A percentile compares a stretch with the other conserved stretches of the same genome.
These are phyloP conservation scores for Pyrenochaeta sp. DNA, from an alignment of 2,329 filamentous ascomycete genomes.

Conservation along the genomic window DNA sequence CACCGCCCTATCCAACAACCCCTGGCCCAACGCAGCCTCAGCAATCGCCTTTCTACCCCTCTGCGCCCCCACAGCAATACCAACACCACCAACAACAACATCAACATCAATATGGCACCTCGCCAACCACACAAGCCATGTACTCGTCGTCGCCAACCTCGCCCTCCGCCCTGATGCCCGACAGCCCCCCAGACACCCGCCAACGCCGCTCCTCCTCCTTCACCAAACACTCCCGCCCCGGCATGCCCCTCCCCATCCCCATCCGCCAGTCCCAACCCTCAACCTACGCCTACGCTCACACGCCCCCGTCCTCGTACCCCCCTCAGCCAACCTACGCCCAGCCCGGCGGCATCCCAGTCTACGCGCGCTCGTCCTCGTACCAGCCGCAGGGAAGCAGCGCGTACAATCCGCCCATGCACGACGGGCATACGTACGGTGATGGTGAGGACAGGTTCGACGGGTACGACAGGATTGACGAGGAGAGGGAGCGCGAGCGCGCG, in stretches of 20 bases:
- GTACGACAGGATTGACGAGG: conserved; percentile 19
- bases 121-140: conserved; percentile 7
- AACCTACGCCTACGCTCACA: conserved; percentile 6
- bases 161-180: neutral
- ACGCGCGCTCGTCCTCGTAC: conserved; percentile 7
- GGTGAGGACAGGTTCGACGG: conserved; percentile 11
- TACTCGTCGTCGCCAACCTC: conserved; percentile 7
- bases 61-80: neutral
- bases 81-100: conserved; percentile 11
- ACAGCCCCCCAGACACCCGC: conserved; percentile 5
- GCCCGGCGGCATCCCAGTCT: conserved; percentile 1
- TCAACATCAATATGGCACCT: conserved; percentile 12
- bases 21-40: conserved; percentile 7
- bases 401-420: conserved; percentile 11
- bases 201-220: conserved; percentile 8
- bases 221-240: conserved; percentile 3
- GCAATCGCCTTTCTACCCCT: conserved; percentile 1
- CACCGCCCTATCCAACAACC: conserved; percentile 23
- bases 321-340: conserved; percentile 8
- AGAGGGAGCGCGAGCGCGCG: conserved; percentile 15
- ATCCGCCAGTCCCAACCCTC: conserved; percentile 3
- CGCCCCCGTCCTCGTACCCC: neutral
- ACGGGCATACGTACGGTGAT: conserved; percentile 13
- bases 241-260: conserved; percentile 9
- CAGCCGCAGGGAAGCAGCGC: too few species aligned